Base-by-base conservation (phyloP, 2,329 filamentous ascomycete genomes). In the Pyricularia pennisetigena region DNA sequence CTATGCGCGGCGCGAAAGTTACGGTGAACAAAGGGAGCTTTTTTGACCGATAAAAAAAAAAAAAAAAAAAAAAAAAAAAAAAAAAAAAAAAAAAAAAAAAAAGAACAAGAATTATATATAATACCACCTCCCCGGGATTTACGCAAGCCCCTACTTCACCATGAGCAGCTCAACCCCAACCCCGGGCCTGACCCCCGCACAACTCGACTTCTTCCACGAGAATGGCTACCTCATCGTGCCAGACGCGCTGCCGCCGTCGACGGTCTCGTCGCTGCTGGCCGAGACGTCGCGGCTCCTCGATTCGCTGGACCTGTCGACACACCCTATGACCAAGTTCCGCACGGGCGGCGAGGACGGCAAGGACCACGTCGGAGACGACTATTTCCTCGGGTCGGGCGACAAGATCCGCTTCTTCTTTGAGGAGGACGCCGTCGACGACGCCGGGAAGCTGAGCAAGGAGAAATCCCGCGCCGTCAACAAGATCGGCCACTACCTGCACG, bases 341-440 rank as follows among this genome's bases (percentile, higher is more conserved):
- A 97, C 94, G 0, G 94, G 94, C 72, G 89, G 86, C 80, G 83
- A 88, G 73, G 80, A 84, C 75, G 79, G 79, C 64, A 77, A 76
- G 64, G 85, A 89, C 70, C 94, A 98, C 79, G 91, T 97, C 12
- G 94, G 94, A 70, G 95, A 98, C 81, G 88, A 91, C 76, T 99
- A 99, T 84, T 98, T 99, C 81, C 87, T 98, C 2, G 85, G 83
- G 1, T 95, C 91, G 3, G 93, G 93, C 70, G 92, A 98, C 82
- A 94, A 97, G 80, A 83, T 98, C 70, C 90, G 93, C 69, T 98
- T 96, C 85, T 98, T 98, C 85, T 96, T 98, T 79, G 94, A 98
- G 79, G 93, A 96, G 79, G 94, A 95, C 79, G 94, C 94, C 71
- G 94, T 97, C 77, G 83, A 89, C 74, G 72, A 81, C 10, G 74